Base-by-base conservation (phyloP, 257 asterid species). In the Penstemon eatonii region DNA sequence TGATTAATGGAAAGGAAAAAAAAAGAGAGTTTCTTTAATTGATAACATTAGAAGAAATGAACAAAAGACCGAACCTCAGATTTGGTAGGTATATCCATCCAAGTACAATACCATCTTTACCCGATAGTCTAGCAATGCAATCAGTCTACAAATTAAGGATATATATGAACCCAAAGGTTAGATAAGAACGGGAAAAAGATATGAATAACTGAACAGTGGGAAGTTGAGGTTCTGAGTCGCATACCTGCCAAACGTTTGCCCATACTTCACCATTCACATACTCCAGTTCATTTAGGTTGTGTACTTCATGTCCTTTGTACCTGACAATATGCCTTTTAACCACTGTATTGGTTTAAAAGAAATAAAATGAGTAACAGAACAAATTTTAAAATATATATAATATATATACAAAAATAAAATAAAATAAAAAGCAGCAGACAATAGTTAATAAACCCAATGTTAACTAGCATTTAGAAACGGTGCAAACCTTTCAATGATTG, bases 231-330 rank as follows among this genome's bases (percentile, higher is more conserved):
- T 43, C 13, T 46, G 46, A 3, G 4, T 15, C 15, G 41, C 65
- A 18, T 75, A 89, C 97, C 97, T 52, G 79, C 90, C 88, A 91
- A 72, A 94, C 85, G 60, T 89, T 94, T 65, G 99, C 94, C 99
- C 99, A 94, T 43, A 94, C 85, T 89, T 94, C 97, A 67, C 90
- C 93, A 39, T 88, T 78, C 61, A 94, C 86, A 65, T 83, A 91
- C 79, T 94, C 99, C 58, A 94, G 81, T 78, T 94, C 99, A 74
- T 94, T 91, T 72, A 94, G 85, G 81, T 83, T 81, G 82, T 68
- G 72, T 66, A 94, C 92, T 83, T 94, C 90, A 37, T 65, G 83
- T 66, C 90, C 96, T 60, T 84, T 79, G 84, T 79, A 94, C 85
- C 73, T 83, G 54, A 94, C 96, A 9, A 65, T 75, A 43, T 82